Evolutionary conservation across 257 asterid species (phyloP), one percentile per base, ranked within the genome.

Genomic region (Ehretia macrophylla): DNA sequence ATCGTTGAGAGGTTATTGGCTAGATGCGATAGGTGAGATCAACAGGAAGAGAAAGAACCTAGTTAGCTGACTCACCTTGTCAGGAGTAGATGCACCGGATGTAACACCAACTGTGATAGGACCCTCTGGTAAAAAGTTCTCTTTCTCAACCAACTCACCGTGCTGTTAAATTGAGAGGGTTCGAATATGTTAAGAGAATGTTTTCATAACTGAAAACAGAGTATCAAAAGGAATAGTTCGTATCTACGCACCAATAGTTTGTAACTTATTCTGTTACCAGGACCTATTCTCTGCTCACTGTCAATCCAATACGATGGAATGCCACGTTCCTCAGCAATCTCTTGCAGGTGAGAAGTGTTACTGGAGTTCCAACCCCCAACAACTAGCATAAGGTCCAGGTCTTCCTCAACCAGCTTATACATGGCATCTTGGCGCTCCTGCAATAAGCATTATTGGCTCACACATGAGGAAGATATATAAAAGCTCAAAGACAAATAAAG

Each of bases 341-440:
- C 99, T 75, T 86, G 99, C 51, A 93, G 83, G 68, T 89, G 99
- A 5, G 99, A 89, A 53, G 99, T 89, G 92, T 93, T 93, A 76
- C 99, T 93, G 16, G 99, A 89, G 94, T 93, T 89, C 97, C 96
- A 93, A 19, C 99, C 99, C 14, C 99, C 99, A 65, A 93, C 74
- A 21, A 93, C 99, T 65, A 93, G 81, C 66, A 93, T 89, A 32
- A 93, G 95, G 81, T 93, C 99, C 13, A 85, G 10, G 61, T 84
- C 55, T 58, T 89, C 66, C 1, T 89, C 94, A 8, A 93, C 96
- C 79, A 93, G 79, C 75, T 93, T 86, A 69, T 86, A 93, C 99
- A 93, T 93, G 27, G 97, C 99, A 85, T 93, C 99, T 85, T 93
- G 99, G 11, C 99, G 77, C 77, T 89, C 97, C 99, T 93, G 68